Evolutionary conservation across 352 stramenopile species (phyloP), one percentile per base, ranked within the genome.

Genomic region (Globisporangium apiculatum): DNA sequence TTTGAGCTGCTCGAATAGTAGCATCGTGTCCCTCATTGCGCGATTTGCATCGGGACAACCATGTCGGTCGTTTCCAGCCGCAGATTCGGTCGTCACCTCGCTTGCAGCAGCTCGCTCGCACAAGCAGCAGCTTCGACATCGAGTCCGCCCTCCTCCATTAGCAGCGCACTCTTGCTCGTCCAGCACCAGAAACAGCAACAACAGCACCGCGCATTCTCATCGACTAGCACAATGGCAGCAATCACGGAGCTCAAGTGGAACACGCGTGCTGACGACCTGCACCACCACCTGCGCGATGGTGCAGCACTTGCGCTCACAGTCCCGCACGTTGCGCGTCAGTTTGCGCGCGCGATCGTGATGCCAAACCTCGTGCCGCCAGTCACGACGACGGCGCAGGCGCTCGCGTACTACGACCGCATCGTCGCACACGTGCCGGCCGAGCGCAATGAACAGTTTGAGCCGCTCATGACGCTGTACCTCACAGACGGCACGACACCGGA

Each of bases 311-410:
- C 63, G 76, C 73, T 91, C 57, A 94, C 84, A 15, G 86, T 96
- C 59, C 65, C 68, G 46, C 82, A 95, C 61, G 86, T 90, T n/a
- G 67, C 83, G 52, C 71, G 68, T 60, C 84, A 93, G 65, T 96
- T 97, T 58, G 78, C 78, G 49, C 81, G 82, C 38, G 89, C 83
- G 69, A 93, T 99, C 57, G 96, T 97, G 36, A 99, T 99, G 97
- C 97, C 97, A 49, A 99, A 99, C 76, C 75, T 99, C 8, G 94
- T 97, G 70, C 97, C 97, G 48, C 96, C 97, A 12, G 89, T 99
- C 11, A 98, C 92, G 4, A 99, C 85, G 6, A 97, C 95, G 6
- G 87, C 96, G 58, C 68, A 95, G 65, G 97, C 97, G 6, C 62
- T 98, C n/a, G 82, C 76, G 38, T 99, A 99, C 76, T 91, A 89